A percentile compares a stretch with the other conserved stretches of the same genome.
phyloP scores from a whole-genome alignment of 306 rosid species.

The Rubus parviflorus region DNA sequence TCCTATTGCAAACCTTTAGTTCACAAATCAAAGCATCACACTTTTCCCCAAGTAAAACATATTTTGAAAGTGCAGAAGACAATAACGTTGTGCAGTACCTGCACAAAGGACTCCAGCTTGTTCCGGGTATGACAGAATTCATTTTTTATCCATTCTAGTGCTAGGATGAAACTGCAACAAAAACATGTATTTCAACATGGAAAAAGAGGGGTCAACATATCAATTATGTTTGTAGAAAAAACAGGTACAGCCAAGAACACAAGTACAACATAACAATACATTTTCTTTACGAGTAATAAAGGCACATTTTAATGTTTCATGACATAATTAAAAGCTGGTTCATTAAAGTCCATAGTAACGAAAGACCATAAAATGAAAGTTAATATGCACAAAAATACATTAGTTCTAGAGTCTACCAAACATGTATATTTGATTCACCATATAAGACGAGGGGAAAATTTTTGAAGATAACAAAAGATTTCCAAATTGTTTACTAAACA shows the following conservation, averaged over 20 bases:
- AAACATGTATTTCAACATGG: background rate
- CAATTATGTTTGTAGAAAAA: background rate
- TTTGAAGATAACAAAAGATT: background rate
- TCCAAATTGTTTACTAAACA: background rate
- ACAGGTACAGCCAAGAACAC: background rate
- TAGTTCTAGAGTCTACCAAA: background rate
- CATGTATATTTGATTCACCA: background rate
- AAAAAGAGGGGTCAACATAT: background rate
- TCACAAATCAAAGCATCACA: too few relatives aligned
- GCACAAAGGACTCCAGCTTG: slow-evolving; percentile 43
- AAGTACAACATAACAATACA: background rate
- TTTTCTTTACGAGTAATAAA: background rate
- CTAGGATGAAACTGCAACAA: slow-evolving; percentile 39
- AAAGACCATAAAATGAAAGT: background rate
- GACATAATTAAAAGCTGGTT: too few relatives aligned
- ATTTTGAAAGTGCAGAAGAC: background rate
- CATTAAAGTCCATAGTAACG: too few relatives aligned
- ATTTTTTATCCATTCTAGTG: slow-evolving; percentile 33
- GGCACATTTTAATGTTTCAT: background rate
- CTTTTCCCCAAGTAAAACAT: slow-evolving; percentile 2
- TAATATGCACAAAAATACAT: background rate
- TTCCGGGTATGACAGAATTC: slow-evolving; percentile 42
- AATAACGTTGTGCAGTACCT: slow-evolving; percentile 32
- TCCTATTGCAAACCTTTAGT: too few relatives aligned
- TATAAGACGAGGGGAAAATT: too few relatives aligned